Conservation (phyloP, 306 rosid genomes). For the Rosa lucieae region DNA sequence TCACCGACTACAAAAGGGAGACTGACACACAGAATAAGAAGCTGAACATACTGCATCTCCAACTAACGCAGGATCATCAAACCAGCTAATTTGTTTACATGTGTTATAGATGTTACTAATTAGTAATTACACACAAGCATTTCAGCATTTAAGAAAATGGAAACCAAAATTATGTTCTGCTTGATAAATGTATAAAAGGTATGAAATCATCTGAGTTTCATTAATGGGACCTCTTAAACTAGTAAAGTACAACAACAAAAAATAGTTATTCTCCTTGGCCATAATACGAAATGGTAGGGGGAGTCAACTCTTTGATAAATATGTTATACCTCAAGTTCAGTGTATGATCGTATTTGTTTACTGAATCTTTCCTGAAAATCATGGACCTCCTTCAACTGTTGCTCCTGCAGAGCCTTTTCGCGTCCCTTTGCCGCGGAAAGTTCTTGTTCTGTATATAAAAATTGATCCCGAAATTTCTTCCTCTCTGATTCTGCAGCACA, state of each 20-base stretch:
- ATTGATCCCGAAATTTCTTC: slow-evolving; percentile 65
- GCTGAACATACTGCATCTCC: neutral
- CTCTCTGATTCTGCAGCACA: slow-evolving; percentile 62
- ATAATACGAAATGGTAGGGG: slow-evolving; percentile 12
- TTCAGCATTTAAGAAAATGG: neutral
- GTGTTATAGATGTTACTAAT: neutral
- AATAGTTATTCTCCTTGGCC: neutral
- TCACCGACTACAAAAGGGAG: neutral
- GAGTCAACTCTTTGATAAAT: neutral
- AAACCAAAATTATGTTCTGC: neutral
- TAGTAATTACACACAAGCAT: neutral
- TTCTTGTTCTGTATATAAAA: slow-evolving; percentile 64
- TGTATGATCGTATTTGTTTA: slow-evolving; percentile 54
- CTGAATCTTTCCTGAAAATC: slow-evolving; percentile 65
- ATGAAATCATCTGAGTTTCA: neutral
- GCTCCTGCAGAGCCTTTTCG: slow-evolving; percentile 69
- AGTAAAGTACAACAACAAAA: neutral
- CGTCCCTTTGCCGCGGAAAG: slow-evolving; percentile 90
- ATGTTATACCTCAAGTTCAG: slow-evolving; percentile 57
- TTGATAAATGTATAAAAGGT: neutral
- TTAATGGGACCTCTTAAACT: neutral
- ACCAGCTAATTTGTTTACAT: neutral
- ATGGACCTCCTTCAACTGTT: slow-evolving; percentile 65
- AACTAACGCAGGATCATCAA: neutral
- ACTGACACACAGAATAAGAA: neutral